Base-by-base conservation (phyloP, 306 rosid species). In the Fragaria nilgerrensis region DNA sequence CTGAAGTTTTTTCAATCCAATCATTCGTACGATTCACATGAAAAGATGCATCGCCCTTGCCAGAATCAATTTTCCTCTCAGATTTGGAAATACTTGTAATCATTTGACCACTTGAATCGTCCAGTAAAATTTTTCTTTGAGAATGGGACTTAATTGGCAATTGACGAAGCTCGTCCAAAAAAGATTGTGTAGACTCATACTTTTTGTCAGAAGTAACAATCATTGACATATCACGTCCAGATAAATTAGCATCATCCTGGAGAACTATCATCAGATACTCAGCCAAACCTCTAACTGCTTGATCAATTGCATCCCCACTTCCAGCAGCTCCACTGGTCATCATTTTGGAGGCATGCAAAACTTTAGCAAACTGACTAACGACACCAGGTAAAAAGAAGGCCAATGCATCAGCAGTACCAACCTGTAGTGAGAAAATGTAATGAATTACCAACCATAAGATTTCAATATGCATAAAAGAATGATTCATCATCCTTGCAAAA, bases 321-420 rank as follows among this genome's bases (percentile, higher is more conserved):
- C 96, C 98, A 68, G 89, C 93, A 74, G 97, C 96, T 76, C 98
- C 98, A 90, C 98, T 89, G 56, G 48, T 83, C 88, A 90, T 88
- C 68, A 87, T 82, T 85, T 90, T 90, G 67, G 95, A 87, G 79
- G 91, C 80, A 73, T 74, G 93, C 84, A 94, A 84, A 68, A 94
- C 97, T 84, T 90, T 94, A 58, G 93, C 80, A 87, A 90, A 86
- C 69, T 92, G 93, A 82, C 96, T 90, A 70, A 90, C 96, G 84
- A 89, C 87, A 55, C 98, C 98, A 72, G 98, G 98, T 82, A 94
- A 87, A 84, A 94, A 94, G 86, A 92, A 94, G 81, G 97, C 97
- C 68, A 92, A 90, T 68, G 93, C 92, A 79, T 92, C 98, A 77
- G 96, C 96, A 72, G 89, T 79, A 77, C 97, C 97, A 77, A 88